Percentiles rank a stretch among this genome's conserved stretches.
phyloP scores from a whole-genome alignment of 148 eudicot species.

The Cornus kousa region DNA sequence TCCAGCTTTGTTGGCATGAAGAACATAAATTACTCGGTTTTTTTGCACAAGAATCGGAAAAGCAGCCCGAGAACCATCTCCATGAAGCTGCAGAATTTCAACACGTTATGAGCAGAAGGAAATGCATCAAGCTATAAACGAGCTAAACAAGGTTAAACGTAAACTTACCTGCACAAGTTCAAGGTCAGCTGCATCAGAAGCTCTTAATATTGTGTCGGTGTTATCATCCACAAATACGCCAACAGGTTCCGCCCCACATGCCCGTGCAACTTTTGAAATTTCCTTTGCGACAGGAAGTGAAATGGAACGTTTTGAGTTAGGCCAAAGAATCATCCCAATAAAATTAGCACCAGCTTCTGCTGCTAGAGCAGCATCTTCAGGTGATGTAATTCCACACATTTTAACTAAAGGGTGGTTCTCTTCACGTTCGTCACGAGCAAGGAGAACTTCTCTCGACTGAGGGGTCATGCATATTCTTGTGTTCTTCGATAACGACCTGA shows the following conservation, averaged over 20 bases:
- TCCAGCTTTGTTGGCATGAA: slow-evolving; percentile 83
- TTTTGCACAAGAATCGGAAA: slow-evolving; percentile 61
- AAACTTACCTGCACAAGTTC: slow-evolving; percentile 66
- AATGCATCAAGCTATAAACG: neutral
- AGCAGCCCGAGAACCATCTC: slow-evolving; percentile 70
- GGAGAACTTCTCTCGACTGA: slow-evolving; percentile 23
- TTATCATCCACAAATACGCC: slow-evolving; percentile 96
- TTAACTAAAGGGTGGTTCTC: slow-evolving; percentile 63
- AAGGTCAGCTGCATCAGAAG: slow-evolving; percentile 63
- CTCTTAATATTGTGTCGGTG: slow-evolving; percentile 65
- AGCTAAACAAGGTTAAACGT: neutral
- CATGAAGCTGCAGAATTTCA: slow-evolving; percentile 72
- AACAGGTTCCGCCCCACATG: slow-evolving; percentile 80
- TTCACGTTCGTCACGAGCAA: slow-evolving; percentile 22
- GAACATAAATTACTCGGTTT: slow-evolving; percentile 72
- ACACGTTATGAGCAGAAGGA: neutral
- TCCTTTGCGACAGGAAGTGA: slow-evolving; percentile 78
- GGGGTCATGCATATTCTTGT: slow-evolving; percentile 20
- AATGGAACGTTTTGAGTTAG: slow-evolving; percentile 86
- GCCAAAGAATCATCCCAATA: slow-evolving; percentile 97
- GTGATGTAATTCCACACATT: slow-evolving; percentile 95
- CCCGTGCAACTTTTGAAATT: slow-evolving; percentile 74
- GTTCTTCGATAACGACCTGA: slow-evolving; percentile 24
- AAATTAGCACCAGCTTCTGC: slow-evolving; percentile 94
- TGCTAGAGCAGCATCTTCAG: slow-evolving; percentile 90